Percentiles rank a stretch among this genome's conserved stretches.
phyloP scores from a whole-genome alignment of 148 eudicot genomes.

The Simmondsia chinensis region DNA sequence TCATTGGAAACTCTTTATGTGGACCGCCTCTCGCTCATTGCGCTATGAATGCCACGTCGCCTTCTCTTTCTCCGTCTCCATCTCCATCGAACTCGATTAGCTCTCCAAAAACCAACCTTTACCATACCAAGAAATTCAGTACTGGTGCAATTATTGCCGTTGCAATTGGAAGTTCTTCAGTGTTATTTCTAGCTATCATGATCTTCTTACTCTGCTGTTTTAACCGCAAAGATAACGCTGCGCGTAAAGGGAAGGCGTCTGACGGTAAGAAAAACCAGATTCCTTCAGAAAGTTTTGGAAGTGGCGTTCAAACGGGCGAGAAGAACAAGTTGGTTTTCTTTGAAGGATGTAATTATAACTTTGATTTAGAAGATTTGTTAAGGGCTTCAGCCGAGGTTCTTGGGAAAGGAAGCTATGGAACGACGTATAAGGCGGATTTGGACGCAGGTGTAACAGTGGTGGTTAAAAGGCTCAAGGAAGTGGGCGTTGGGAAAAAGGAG shows the following conservation, averaged over 20 bases:
- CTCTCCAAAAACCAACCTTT: slow-evolving; percentile 9
- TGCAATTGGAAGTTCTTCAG: slow-evolving; percentile 30
- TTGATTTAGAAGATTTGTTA: slow-evolving; percentile 86
- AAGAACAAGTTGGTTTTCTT: slow-evolving; percentile 84
- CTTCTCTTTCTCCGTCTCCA: slow-evolving; percentile 31
- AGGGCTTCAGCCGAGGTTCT: slow-evolving; percentile 98
- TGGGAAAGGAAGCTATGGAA: slow-evolving; percentile 92
- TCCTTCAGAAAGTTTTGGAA: slow-evolving; percentile 72
- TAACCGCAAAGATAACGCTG: slow-evolving; percentile 23
- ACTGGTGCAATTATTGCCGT: slow-evolving; percentile 41
- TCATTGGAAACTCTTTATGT: slow-evolving; percentile 72
- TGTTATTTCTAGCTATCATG: slow-evolving; percentile 24
- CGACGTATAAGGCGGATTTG: slow-evolving; percentile 79
- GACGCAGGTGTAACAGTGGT: slow-evolving; percentile 72
- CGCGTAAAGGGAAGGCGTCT: slow-evolving; percentile 35
- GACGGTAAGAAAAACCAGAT: slow-evolving; percentile 37
- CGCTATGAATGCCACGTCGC: slow-evolving; percentile 18
- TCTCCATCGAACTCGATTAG: slow-evolving; percentile 15
- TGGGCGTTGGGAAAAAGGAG: slow-evolving; percentile 66
- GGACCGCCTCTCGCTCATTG: slow-evolving; percentile 65
- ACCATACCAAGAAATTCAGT: slow-evolving; percentile 26
- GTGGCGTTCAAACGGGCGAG: slow-evolving; percentile 89
- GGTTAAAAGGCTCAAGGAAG: slow-evolving; percentile 80
- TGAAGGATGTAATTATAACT: slow-evolving; percentile 62
- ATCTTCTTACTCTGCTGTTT: slow-evolving; percentile 37